Evolutionary conservation across 768 basidiomycete species (phyloP).

Genomic region (Boletus pseudo-olivaceus): DNA sequence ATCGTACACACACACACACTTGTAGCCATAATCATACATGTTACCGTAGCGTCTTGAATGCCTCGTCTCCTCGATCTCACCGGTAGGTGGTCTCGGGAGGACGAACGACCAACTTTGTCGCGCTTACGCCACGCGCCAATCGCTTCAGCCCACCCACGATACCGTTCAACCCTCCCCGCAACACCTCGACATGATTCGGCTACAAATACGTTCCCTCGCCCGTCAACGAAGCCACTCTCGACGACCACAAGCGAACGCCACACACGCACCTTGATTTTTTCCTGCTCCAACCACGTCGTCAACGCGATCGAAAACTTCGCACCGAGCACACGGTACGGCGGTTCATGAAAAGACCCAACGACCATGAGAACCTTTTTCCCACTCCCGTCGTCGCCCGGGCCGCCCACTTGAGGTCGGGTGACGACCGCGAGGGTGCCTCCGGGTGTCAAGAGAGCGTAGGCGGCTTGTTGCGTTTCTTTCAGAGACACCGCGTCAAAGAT

Average conservation of each 20-base stretch:
- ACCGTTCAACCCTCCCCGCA: slow-evolving; percentile 36
- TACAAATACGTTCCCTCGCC: not conserved
- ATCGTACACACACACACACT: not conserved
- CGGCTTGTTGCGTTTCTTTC: slow-evolving; percentile 31
- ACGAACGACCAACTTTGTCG: slow-evolving; percentile 35
- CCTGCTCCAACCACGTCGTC: slow-evolving; percentile 12
- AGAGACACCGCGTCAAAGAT: slow-evolving; percentile 31
- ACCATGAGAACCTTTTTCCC: slow-evolving; percentile 1
- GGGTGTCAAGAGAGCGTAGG: slow-evolving; percentile 26
- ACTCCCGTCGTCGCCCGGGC: not conserved
- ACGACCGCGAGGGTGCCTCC: slow-evolving; percentile 28
- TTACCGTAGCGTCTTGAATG: not conserved
- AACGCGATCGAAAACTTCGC: slow-evolving; percentile 8
- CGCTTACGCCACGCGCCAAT: slow-evolving; percentile 35
- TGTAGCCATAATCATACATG: slow-evolving; percentile 3
- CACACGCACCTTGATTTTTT: slow-evolving; percentile 17
- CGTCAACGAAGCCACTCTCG: not conserved
- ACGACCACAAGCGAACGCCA: not conserved
- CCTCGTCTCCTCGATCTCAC: not conserved
- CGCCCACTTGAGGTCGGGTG: not conserved
- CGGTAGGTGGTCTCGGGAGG: not conserved
- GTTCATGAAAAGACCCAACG: slow-evolving; percentile 2
- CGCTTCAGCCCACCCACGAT: slow-evolving; percentile 31
- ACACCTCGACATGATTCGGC: slow-evolving; percentile 38
- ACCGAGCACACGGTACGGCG: slow-evolving; percentile 1